Evolutionary conservation across 768 basidiomycete genomes (phyloP), one percentile per base, ranked within the genome.

Genomic region (Calocera viscosa): DNA sequence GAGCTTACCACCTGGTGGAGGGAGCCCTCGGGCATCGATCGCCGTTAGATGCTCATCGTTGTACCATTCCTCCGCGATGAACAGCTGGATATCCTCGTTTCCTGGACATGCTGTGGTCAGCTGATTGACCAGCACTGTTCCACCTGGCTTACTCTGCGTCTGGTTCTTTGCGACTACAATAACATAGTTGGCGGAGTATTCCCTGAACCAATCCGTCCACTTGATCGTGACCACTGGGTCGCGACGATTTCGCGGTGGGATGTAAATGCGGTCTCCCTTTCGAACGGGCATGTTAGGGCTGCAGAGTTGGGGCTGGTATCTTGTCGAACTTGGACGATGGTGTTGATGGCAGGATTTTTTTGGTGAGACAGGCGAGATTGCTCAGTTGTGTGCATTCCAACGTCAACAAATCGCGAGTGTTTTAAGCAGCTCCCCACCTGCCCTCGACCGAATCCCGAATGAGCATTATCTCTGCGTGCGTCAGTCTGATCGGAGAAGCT

Each of bases 131-230:
- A 47, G 24, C 43, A 3, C 43, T 47, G 8, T 19, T 24, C 19
- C 14, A 10, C 53, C 7, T 26, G 19, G 30, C 53, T 26, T 26
- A 60, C 53, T 26, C 22, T 60, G 53, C 22, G 53, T 60, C 30
- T 28, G 53, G 30, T 60, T 60, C 53, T 60, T 60, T 16, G 53
- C 53, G 30, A 7, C 30, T 11, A 60, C 53, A 16, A 26, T 22
- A 12, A 60, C 53, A 32, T 60, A 60, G 30, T 60, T 60, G 30
- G 53, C 53, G 26, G 53, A 60, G 30, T 60, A 60, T 60, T 60
- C 53, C 30, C 53, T 60, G 30, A 60, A 60, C 53, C 53, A 60
- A 26, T 60, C 53, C 2, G 53, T 60, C 53, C 53, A 60, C 53
- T 60, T 60, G 3, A 60, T 32, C 7, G 11, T 5, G 30, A 60